Conservation (phyloP, 176 grass and related monocot genomes). For the Oryza glumipatula region DNA sequence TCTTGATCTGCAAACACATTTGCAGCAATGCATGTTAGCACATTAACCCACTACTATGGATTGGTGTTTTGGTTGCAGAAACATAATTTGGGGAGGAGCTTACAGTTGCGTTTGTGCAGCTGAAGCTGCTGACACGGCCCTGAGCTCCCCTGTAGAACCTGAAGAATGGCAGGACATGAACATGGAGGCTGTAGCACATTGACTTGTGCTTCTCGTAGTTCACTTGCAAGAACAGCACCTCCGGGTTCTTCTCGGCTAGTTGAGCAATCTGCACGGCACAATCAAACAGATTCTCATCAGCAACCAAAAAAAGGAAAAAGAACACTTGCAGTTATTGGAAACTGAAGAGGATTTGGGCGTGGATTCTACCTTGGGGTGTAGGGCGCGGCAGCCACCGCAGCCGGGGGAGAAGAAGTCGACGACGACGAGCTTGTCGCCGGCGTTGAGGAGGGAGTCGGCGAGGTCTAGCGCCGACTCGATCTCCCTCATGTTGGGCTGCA, state of each 20-base stretch:
- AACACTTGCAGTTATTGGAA: background rate
- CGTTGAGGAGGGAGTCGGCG: constrained; percentile 50
- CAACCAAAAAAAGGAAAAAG: background rate
- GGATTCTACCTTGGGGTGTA: constrained; percentile 79
- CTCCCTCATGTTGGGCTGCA: constrained; percentile 63
- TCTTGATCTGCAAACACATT: constrained; percentile 72
- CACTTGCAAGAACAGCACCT: constrained; percentile 75
- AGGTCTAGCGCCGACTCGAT: constrained; percentile 63
- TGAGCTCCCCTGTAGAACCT: constrained; percentile 87
- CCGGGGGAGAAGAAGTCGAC: constrained; percentile 80
- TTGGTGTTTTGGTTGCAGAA: background rate
- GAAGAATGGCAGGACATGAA: constrained; percentile 97
- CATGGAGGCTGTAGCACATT: constrained; percentile 91
- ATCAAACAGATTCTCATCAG: background rate
- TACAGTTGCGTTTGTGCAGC: constrained; percentile 96
- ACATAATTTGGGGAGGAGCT: background rate
- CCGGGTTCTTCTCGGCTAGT: constrained; percentile 68
- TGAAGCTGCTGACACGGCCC: constrained; percentile 87
- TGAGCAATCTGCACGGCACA: constrained; percentile 66
- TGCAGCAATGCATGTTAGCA: constrained; percentile 12
- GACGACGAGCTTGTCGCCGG: constrained; percentile 65
- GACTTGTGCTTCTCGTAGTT: constrained; percentile 93
- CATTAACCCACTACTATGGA: background rate
- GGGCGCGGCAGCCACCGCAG: constrained; percentile 70
- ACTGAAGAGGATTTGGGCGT: background rate